These are phyloP conservation scores for Alternaria triticimaculans DNA, from an alignment of 2,329 filamentous ascomycete genomes.

Conservation along the genomic window DNA sequence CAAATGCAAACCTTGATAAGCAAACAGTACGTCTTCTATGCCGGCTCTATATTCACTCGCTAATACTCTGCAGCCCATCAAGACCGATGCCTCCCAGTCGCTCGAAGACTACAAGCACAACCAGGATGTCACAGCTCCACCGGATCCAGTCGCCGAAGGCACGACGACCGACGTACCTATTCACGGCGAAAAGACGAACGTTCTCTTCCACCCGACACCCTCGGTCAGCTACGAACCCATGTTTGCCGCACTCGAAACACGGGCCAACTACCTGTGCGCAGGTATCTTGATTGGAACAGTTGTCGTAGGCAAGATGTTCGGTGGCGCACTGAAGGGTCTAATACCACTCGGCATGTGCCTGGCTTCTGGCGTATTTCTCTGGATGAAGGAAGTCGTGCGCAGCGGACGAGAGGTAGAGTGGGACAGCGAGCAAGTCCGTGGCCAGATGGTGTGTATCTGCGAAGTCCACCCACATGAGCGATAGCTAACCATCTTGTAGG, in stretches of 20 bases:
- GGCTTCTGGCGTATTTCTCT: conserved; percentile 80
- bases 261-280: conserved; percentile 72
- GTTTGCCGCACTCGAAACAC: conserved; percentile 76
- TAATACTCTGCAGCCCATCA: conserved; percentile 58
- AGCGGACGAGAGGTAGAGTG: conserved; percentile 86
- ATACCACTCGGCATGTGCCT: conserved; percentile 76
- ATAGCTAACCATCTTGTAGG: conserved; percentile 50
- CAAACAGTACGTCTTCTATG: conserved; percentile 59
- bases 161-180: conserved; percentile 94
- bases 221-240: conserved; percentile 89
- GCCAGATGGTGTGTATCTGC: conserved; percentile 67
- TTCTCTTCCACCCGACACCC: conserved; percentile 93
- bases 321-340: conserved; percentile 76
- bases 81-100: conserved; percentile 73
- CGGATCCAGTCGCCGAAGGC: conserved; percentile 81
- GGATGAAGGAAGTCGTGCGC: conserved; percentile 85
- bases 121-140: conserved; percentile 89
- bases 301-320: conserved; percentile 79
- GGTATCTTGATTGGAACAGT: conserved; percentile 77
- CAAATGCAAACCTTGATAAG: conserved; percentile 86
- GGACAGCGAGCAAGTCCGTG: conserved; percentile 83
- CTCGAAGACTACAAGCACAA: conserved; percentile 81
- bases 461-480: background rate
- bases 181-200: conserved; percentile 93
- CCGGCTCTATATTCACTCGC: background rate